These are phyloP conservation scores for Plantago elongata DNA, from an alignment of 257 asterid species.

Conservation along the genomic window DNA sequence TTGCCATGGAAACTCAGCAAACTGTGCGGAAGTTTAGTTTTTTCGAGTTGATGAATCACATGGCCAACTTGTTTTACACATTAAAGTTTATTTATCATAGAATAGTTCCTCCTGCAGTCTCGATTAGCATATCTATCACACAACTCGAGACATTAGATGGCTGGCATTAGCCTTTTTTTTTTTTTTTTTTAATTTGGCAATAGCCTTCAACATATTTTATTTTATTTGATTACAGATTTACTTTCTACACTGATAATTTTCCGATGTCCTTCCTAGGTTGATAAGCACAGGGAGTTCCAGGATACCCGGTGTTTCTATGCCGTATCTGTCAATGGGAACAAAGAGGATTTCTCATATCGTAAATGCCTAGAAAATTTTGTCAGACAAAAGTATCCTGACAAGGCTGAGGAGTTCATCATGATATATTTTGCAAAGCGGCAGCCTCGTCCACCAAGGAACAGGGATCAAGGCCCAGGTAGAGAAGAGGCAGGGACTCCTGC, in stretches of 20 bases:
- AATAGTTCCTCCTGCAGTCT: conserved; percentile 1
- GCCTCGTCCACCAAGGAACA: conserved; percentile 54
- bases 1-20: neutral
- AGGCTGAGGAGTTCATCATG: conserved; percentile 53
- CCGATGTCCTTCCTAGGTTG: conserved; percentile 45
- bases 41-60: neutral
- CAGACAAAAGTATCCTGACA: conserved; percentile 59
- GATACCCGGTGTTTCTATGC: conserved; percentile 80
- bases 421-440: conserved; percentile 67
- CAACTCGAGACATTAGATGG: neutral
- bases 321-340: conserved; percentile 58
- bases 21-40: neutral
- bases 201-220: neutral
- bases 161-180: conserved; percentile 1
- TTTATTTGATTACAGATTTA: neutral
- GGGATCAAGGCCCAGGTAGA: conserved; percentile 8
- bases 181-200: too few species aligned
- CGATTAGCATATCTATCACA: neutral
- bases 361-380: conserved; percentile 67
- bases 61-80: conserved; percentile 1
- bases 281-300: conserved; percentile 56
- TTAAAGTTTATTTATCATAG: conserved; percentile 7
- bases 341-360: conserved; percentile 75
- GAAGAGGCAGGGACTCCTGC: neutral
- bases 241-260: conserved; percentile 20